These are phyloP conservation scores for Leccinum subgranulosum DNA, from an alignment of 768 basidiomycete species.

Conservation along the genomic window DNA sequence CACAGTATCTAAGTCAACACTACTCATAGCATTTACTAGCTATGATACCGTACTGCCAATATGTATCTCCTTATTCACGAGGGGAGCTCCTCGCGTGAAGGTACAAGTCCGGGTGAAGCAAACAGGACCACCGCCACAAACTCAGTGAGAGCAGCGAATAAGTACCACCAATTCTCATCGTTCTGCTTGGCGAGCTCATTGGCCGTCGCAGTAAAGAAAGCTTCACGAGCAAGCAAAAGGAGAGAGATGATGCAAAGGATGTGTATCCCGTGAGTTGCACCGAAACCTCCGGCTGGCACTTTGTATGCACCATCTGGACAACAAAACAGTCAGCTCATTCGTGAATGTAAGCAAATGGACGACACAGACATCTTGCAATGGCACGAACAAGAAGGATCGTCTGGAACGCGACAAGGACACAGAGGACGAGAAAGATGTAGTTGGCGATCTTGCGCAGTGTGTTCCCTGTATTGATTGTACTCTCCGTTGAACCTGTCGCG, in stretches of 20 bases:
- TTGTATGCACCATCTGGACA: constrained; percentile 23
- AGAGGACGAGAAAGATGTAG: constrained; percentile 29
- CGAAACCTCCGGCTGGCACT: constrained; percentile 9
- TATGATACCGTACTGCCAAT: neutral
- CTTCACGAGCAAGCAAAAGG: constrained; percentile 28
- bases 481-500: constrained; percentile 8
- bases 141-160: constrained; percentile 32
- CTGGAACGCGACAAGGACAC: constrained; percentile 27
- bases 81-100: constrained; percentile 27
- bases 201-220: constrained; percentile 28
- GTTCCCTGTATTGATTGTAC: constrained; percentile 10
- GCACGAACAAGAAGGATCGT: constrained; percentile 22
- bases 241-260: constrained; percentile 25
- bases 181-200: constrained; percentile 20
- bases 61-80: constrained; percentile 7
- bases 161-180: constrained; percentile 33
- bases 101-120: constrained; percentile 31
- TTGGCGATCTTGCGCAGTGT: constrained; percentile 23
- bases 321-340: constrained; percentile 1
- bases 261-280: constrained; percentile 23
- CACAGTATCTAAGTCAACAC: neutral
- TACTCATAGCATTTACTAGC: neutral
- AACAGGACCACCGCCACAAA: constrained; percentile 31
- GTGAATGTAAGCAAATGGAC: neutral
- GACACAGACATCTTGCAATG: constrained; percentile 11